Evolutionary conservation across 2,329 filamentous ascomycete genomes (phyloP).

Genomic region (Pseudogymnoascus sp.): DNA sequence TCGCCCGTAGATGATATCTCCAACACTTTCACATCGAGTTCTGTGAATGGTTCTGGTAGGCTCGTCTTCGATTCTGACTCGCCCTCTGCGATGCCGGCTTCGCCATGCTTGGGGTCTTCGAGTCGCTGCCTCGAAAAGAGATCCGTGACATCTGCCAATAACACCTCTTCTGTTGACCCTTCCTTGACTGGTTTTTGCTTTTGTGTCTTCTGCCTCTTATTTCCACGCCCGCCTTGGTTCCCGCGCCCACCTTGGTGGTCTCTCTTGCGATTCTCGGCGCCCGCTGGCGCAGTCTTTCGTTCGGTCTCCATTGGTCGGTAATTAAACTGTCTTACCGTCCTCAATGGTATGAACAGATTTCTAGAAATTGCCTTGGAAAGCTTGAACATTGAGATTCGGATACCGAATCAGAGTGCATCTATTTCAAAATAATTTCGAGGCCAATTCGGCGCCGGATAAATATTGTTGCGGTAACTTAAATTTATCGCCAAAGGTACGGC

Average conservation of each 20-base stretch:
- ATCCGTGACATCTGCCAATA: slow-evolving; percentile 53
- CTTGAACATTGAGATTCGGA: background rate
- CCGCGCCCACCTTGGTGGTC: background rate
- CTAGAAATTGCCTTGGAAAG: background rate
- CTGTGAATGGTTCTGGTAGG: slow-evolving; percentile 60
- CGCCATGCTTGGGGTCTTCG: slow-evolving; percentile 26
- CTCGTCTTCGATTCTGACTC: slow-evolving; percentile 14
- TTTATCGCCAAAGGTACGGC: slow-evolving; percentile 4
- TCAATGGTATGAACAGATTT: background rate
- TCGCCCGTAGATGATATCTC: slow-evolving; percentile 88
- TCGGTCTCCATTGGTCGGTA: slow-evolving; percentile 1
- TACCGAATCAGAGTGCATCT: background rate
- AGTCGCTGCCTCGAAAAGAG: slow-evolving; percentile 36
- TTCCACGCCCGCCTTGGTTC: slow-evolving; percentile 24
- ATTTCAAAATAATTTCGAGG: slow-evolving; percentile 11
- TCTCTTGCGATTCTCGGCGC: slow-evolving; percentile 5
- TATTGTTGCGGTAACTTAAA: background rate
- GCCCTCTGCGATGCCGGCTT: slow-evolving; percentile 20
- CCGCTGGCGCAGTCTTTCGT: background rate
- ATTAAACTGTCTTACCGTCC: background rate
- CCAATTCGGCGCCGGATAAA: slow-evolving; percentile 1
- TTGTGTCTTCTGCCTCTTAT: slow-evolving; percentile 47
- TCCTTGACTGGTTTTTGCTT: slow-evolving; percentile 47
- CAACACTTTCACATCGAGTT: slow-evolving; percentile 74
- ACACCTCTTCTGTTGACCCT: slow-evolving; percentile 58